These are phyloP conservation scores for Neopestalotiopsis clavispora DNA, from an alignment of 2,329 filamentous ascomycete genomes.

Conservation along the genomic window DNA sequence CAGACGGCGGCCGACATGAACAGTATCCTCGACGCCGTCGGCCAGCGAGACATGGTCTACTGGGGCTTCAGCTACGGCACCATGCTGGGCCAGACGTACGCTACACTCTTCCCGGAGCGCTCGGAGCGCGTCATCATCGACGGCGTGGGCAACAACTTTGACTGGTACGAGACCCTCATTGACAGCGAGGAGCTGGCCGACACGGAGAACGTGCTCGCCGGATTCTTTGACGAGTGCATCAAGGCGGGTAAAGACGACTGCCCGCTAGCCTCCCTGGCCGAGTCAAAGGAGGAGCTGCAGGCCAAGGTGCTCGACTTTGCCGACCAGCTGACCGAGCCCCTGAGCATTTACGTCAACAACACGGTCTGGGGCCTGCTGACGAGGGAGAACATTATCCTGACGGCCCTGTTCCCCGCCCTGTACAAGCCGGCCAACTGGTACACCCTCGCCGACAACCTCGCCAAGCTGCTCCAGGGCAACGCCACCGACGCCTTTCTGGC, in stretches of 20 bases:
- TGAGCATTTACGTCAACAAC: slow-evolving; percentile 48
- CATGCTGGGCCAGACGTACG: slow-evolving; percentile 33
- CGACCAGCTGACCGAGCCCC: slow-evolving; percentile 39
- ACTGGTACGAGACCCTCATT: slow-evolving; percentile 37
- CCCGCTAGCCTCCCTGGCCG: slow-evolving; percentile 41
- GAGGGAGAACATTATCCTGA: slow-evolving; percentile 38
- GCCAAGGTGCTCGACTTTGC: slow-evolving; percentile 38
- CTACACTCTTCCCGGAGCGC: slow-evolving; percentile 31
- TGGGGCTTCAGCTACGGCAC: slow-evolving; percentile 33
- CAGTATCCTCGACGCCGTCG: slow-evolving; percentile 49
- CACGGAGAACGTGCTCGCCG: slow-evolving; percentile 45
- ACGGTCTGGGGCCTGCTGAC: slow-evolving; percentile 44
- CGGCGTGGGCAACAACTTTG: slow-evolving; percentile 22
- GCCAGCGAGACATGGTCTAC: slow-evolving; percentile 51
- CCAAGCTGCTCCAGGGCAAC: slow-evolving; percentile 43
- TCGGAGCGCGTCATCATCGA: slow-evolving; percentile 30
- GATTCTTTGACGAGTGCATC: slow-evolving; percentile 51
- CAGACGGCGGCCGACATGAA: slow-evolving; percentile 57
- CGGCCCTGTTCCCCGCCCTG: slow-evolving; percentile 43
- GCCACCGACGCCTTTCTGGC: slow-evolving; percentile 41
- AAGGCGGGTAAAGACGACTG: slow-evolving; percentile 53
- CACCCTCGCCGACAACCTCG: slow-evolving; percentile 39
- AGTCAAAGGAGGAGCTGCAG: slow-evolving; percentile 40
- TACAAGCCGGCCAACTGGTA: slow-evolving; percentile 45
- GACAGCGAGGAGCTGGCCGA: slow-evolving; percentile 45